Percentiles rank a stretch among this genome's conserved stretches.
phyloP scores from a whole-genome alignment of 1,139 yeast genomes.

The Scheffersomyces illinoinensis region DNA sequence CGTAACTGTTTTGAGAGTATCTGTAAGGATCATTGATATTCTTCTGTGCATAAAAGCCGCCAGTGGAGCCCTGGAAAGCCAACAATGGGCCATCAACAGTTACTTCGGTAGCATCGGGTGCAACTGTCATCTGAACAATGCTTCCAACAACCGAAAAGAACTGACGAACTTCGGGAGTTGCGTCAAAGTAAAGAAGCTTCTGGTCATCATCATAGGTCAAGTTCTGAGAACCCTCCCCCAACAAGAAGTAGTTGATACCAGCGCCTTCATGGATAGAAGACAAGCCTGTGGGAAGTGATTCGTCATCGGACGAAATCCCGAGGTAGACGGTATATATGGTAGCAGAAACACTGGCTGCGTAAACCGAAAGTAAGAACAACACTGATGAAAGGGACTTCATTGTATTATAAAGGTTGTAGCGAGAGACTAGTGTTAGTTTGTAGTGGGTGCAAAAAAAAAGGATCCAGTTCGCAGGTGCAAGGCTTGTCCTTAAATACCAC shows the following conservation, averaged over 20 bases:
- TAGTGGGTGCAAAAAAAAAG: not conserved
- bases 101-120: constrained; percentile 13
- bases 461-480: not conserved
- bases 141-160: constrained; percentile 6
- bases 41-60: constrained; percentile 40
- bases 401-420: not conserved
- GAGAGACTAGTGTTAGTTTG: not conserved
- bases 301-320: constrained; percentile 2
- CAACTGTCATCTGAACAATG: constrained; percentile 16
- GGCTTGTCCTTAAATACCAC: not conserved
- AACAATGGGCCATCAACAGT: constrained; percentile 22
- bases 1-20: constrained; percentile 30
- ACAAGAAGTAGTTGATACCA: constrained; percentile 17
- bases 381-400: not conserved
- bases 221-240: constrained; percentile 12
- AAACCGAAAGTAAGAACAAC: not conserved
- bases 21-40: constrained; percentile 44
- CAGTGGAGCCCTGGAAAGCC: constrained; percentile 28
- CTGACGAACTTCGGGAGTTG: not conserved
- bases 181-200: not conserved
- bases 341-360: not conserved
- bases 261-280: constrained; percentile 20
- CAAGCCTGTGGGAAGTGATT: constrained; percentile 9
- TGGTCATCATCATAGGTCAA: constrained; percentile 5
- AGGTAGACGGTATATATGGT: not conserved